phyloP scores from a whole-genome alignment of 164 flowering plant genomes.

The Chimonanthus salicifolius region DNA sequence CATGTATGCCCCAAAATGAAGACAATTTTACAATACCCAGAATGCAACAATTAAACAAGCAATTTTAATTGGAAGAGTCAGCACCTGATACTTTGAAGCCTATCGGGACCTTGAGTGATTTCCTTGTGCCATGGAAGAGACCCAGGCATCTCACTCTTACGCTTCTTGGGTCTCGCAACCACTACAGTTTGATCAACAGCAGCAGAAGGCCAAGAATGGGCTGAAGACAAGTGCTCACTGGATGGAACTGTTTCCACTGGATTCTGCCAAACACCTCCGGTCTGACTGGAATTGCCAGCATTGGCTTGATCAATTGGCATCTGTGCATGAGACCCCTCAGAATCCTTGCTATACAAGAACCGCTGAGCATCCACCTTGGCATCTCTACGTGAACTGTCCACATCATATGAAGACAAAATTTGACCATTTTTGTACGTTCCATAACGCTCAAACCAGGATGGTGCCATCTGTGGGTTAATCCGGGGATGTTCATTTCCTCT shows the following conservation, averaged over 20 bases:
- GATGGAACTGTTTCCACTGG: constrained; percentile 11
- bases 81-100: constrained; percentile 44
- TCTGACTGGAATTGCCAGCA: constrained; percentile 16
- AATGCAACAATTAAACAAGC: background rate
- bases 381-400: constrained; percentile 16
- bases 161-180: constrained; percentile 38
- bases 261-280: constrained; percentile 12
- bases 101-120: constrained; percentile 26
- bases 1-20: too few species aligned
- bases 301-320: constrained; percentile 17
- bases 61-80: constrained; percentile 3
- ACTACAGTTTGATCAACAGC: constrained; percentile 23
- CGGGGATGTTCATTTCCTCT: constrained; percentile 32
- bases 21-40: too few species aligned
- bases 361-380: constrained; percentile 20
- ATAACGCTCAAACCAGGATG: constrained; percentile 81
- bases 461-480: constrained; percentile 78
- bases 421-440: constrained; percentile 72
- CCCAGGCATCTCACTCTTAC: constrained; percentile 34
- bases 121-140: constrained; percentile 58
- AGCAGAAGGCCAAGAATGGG: constrained; percentile 18
- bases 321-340: constrained; percentile 21
- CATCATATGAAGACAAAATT: constrained; percentile 29
- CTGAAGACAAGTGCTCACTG: constrained; percentile 16
- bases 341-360: constrained; percentile 14